Evolutionary conservation across 1,284 basidiomycete genomes (phyloP), one percentile per base, ranked within the genome.

Genomic region (Ustilago sp.): DNA sequence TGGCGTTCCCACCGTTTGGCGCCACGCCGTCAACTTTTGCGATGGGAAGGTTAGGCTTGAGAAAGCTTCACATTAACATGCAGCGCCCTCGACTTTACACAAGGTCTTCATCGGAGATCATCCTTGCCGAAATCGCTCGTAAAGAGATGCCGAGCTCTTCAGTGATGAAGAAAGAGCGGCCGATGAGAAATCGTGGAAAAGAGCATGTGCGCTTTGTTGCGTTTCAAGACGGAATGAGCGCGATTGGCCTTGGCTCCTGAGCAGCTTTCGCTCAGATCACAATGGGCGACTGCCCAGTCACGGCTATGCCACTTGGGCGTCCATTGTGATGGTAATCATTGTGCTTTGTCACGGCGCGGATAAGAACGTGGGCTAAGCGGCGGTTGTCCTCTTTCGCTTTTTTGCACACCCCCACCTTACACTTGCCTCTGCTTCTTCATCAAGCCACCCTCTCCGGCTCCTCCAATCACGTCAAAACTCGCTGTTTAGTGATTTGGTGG

Each of bases 81-180:
- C 19, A 19, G 43, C 43, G 43, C 17, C 34, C 31, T 32, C 31
- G 35, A 53, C 34, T 36, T 36, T 13, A 19, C 32, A 35, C 34
- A 55, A 28, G 53, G 35, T 41, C 19, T 45, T 39, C 23, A 8
- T 62, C 61, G 61, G 61, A 51, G 61, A 32, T 56, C 47, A 23
- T 41, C 34, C 31, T 51, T 51, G 54, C 54, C 54, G 61, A 23
- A 38, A 13, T 36, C 61, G 53, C 61, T 57, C 43, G 31, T 19
- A 51, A 31, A 36, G 45, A 56, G 54, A 48, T 55, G 23, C 60
- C 60, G 41, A 43, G 15, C 6, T 23, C 23, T 47, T 32, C 35
- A 15, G 11, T 23, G 15, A 19, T 32, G 34, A 51, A 17, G 41
- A 43, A 11, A 45, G 7, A 17, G 8, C 43, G 7, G 39, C 15